Base-by-base conservation (phyloP, 1,139 yeast genomes). In the Groenewaldozyma sp. region DNA sequence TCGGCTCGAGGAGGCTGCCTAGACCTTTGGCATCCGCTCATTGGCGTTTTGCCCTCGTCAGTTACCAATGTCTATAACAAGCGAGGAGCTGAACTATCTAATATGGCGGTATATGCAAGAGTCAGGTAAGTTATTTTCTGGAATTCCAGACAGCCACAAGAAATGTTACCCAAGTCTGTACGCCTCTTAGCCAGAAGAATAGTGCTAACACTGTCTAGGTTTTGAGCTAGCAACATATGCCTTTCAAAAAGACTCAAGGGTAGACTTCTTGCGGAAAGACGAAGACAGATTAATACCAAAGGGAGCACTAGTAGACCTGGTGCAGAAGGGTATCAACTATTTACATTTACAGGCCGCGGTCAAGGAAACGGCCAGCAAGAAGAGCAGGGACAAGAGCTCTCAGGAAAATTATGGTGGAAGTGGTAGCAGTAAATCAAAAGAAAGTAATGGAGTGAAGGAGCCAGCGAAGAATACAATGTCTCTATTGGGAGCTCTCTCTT, bases 71-170 rank as follows among this genome's bases (percentile, higher is more conserved):
- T 80, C 94, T 27, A 67, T 91, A 40, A 74, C 94, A 4, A 81
- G 94, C 46, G 77, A 74, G 44, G 95, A 88, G 63, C 71, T 91
- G 44, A 91, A 91, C 67, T 88, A 91, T 59, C 71, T 91, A 55
- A 75, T 91, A 45, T 91, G 96, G 95, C 67, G 97, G 50, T 91
- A 91, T 57, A 70, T 88, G 34, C 95, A 86, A 58, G 98, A 91
- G 58, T 71, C 84, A 5, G 96, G 95, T 36, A 61, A 56, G 56
- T 47, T 5, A 3, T 22, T 11, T 4, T 6, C 9, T 16, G 11
- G 13, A 7, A 14, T 26, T 20, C 34, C 10, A 22, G 26, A 7
- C n/a, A n/a, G n/a, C 9, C 20, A 27, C 10, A 28, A 10, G 10
- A 14, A 27, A 9, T n/a, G 24, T 27, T 27, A 10, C 11, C 10